Percentiles rank a stretch among this genome's conserved stretches.
phyloP scores from a whole-genome alignment of 257 asterid genomes.

The Solanum infundibuliforme region DNA sequence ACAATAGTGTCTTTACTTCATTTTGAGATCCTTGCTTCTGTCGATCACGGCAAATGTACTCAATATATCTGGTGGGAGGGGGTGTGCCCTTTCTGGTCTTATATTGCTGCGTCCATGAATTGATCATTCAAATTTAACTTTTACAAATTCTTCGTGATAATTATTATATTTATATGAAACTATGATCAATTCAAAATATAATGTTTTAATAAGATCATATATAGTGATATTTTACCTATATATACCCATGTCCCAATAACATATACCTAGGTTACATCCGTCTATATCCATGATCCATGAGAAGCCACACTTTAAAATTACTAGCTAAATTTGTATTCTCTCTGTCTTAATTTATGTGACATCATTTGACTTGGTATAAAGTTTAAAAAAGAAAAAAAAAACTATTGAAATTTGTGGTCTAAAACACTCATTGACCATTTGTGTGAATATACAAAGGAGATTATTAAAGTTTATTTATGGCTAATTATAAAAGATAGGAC shows the following conservation, averaged over 20 bases:
- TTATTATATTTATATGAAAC: background rate
- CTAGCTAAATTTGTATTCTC: background rate
- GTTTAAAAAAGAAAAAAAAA: no score
- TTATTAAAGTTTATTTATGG: no score
- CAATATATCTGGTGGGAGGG: slow-evolving; percentile 9
- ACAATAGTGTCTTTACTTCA: slow-evolving; percentile 9
- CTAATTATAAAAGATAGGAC: background rate
- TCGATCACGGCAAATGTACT: slow-evolving; percentile 57
- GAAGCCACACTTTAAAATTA: background rate
- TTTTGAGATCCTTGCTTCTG: slow-evolving; percentile 49
- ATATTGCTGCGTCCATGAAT: background rate
- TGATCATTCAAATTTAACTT: background rate
- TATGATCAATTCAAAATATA: background rate
- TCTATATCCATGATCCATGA: background rate
- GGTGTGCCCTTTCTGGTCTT: background rate
- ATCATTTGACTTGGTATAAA: background rate
- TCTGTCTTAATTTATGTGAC: no score
- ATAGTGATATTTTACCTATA: background rate
- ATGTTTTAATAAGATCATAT: background rate
- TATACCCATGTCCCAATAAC: background rate
- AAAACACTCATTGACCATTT: background rate
- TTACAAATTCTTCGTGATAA: background rate
- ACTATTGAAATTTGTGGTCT: background rate
- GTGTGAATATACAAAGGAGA: background rate
- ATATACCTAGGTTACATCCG: background rate